phyloP scores from a whole-genome alignment of 495 filamentous ascomycete genomes.

The Immersiella caudata region DNA sequence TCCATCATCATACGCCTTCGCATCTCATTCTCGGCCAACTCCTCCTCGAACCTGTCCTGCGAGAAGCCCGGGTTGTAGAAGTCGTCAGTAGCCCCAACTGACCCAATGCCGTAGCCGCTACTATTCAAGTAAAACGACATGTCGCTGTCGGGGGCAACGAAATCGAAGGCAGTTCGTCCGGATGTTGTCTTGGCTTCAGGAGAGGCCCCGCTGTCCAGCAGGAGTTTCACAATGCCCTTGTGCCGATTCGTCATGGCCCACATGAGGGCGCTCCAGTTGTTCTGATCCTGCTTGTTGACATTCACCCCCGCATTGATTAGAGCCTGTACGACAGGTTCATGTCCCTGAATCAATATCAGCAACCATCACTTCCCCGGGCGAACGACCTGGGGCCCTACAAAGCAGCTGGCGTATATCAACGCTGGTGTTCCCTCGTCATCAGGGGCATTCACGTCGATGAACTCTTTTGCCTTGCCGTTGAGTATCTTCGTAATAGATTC shows the following conservation, averaged over 20 bases:
- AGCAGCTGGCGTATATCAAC: slow-evolving; percentile 97
- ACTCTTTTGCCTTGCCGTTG: slow-evolving; percentile 70
- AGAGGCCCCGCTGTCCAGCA: slow-evolving; percentile 94
- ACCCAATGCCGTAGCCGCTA: slow-evolving; percentile 89
- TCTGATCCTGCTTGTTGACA: slow-evolving; percentile 91
- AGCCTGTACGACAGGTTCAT: slow-evolving; percentile 83
- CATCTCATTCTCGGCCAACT: slow-evolving; percentile 95
- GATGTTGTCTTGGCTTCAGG: slow-evolving; percentile 91
- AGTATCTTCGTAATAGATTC: slow-evolving; percentile 78
- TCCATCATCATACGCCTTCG: slow-evolving; percentile 99
- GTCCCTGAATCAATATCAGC: slow-evolving; percentile 61
- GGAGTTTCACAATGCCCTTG: slow-evolving; percentile 87
- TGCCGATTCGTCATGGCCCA: slow-evolving; percentile 99
- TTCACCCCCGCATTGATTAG: slow-evolving; percentile 86
- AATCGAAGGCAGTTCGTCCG: slow-evolving; percentile 95
- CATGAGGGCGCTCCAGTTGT: slow-evolving; percentile 98
- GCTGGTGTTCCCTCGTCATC: slow-evolving; percentile 95
- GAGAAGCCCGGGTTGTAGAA: slow-evolving; percentile 94
- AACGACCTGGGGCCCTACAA: slow-evolving; percentile 59
- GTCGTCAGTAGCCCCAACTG: slow-evolving; percentile 84
- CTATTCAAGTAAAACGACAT: slow-evolving; percentile 93
- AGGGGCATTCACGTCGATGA: slow-evolving; percentile 83
- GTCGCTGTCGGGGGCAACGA: slow-evolving; percentile 91
- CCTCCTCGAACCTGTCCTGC: slow-evolving; percentile 93
- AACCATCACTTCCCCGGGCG: slow-evolving; percentile 15